Evolutionary conservation across 1,139 yeast genomes (phyloP), one percentile per base, ranked within the genome.

Genomic region (Pichia cactophila): DNA sequence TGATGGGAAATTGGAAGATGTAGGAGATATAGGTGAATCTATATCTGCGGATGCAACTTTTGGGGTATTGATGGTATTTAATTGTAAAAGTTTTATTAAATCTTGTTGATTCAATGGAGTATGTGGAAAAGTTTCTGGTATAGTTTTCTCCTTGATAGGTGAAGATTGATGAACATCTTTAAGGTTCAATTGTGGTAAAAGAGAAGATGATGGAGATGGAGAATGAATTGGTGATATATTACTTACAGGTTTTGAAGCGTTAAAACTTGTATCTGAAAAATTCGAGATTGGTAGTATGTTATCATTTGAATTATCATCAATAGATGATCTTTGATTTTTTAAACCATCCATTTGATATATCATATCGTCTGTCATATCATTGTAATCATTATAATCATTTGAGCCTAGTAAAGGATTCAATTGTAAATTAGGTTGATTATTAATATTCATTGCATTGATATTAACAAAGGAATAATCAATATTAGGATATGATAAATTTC

Each of bases 1-100:
- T 8, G 53, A 50, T 11, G 53, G 51, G 33, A 48, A 45, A 41
- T 33, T 41, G 4, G 53, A 50, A 9, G 46, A 40, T 2, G 49
- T 40, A 14, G 51, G 51, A 14, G 49, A 45, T n/a, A 38, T 10
- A 3, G 41, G 14, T 12, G 26, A 12, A 7, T 38, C 41, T 20
- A 37, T 40, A 38, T 11, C 16, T 29, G 11, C 39, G 12, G 29
- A 26, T 23, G 14, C 31, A 11, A 35, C 28, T 16, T 44, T 33
- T 20, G 23, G 33, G 33, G 29, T 26, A 28, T 47, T 17, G 16
- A 35, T 9, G 8, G 20, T 16, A 16, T 35, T 17, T 16, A 35
- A 35, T 38, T 38, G 41, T 43, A 26, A 35, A 37, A 11, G 41
- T 12, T 39, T 39, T 31, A 43, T 31, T 36, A 11, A 49, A 43